Percentiles rank a stretch among this genome's conserved stretches.
Conservation (phyloP, 345 rosid species). For the Eucalyptus pauciflora region DNA sequence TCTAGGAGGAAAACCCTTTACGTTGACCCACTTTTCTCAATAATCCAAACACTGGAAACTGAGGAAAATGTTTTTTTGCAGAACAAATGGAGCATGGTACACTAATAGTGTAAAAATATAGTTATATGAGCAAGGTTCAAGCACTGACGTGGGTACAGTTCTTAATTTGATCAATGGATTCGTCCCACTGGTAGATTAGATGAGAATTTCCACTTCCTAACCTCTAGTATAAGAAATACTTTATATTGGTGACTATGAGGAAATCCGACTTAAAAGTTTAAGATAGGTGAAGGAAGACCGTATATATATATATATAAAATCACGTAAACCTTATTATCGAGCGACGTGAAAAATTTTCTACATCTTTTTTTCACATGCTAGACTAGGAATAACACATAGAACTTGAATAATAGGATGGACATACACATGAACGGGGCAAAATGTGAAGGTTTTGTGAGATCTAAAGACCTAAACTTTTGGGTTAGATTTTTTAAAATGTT, state of each 20-base stretch:
- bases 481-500: not conserved
- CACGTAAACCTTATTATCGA: not conserved
- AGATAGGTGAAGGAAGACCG: not conserved
- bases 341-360: accelerated
- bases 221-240: not conserved
- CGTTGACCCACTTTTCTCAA: not conserved
- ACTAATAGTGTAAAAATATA: not conserved
- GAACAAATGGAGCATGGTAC: no score
- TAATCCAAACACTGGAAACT: not conserved
- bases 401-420: not conserved
- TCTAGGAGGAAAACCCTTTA: not conserved
- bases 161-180: not conserved
- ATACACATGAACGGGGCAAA: not conserved
- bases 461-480: not conserved
- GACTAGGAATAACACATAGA: not conserved
- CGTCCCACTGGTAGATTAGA: not conserved
- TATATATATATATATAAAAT: not conserved
- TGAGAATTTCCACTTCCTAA: not conserved
- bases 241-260: not conserved
- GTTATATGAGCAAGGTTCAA: not conserved
- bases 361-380: no score
- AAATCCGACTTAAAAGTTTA: not conserved
- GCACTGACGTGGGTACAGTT: not conserved
- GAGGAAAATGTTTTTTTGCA: no score
- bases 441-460: not conserved